Base-by-base conservation (phyloP, 2,329 filamentous ascomycete species). In the Calonectria hongkongensis region DNA sequence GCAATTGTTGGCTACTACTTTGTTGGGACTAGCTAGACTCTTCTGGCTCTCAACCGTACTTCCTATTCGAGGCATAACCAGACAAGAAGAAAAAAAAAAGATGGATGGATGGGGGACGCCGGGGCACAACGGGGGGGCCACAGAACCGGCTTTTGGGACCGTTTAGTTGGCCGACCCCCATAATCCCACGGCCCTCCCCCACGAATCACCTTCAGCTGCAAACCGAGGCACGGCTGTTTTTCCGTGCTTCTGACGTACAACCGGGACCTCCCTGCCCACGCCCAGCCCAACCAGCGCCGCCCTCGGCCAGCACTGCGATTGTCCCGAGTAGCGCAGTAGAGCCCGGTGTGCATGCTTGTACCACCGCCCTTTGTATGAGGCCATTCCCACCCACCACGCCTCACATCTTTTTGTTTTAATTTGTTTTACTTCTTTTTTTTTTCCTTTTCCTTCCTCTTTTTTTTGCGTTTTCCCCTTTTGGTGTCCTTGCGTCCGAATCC, bases 271-370 rank as follows among this genome's bases (percentile, higher is more conserved):
- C 76, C 68, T 76, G 72, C 72, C 72, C 65, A 56, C 73, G 70
- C 68, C 54, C 70, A 36, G 75, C 70, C 51, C 36, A 47, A 27
- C 28, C 51, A 41, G 41, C 54, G 54, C 69, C 64, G 56, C 41
- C 70, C 76, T 79, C 78, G 78, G 78, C 70, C 78, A 79, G 54
- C 64, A 72, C 76, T 75, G 78, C 78, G 78, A 79, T 12, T 76
- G 39, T 36, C 39, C 54, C 64, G 64, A 70, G 71, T 73, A 58
- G 36, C 21, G 54, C 47, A 21, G 30, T 39, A 67, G 33, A 27
- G 28, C 2, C 25, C 28, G 8, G 39, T 21, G 21, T 21, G 41
- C 39, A 27, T 68, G 30, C 68, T 70, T 70, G 12, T 66, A 58
- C 51, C 36, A 50, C 70, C 58, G 47, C 58, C 48, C 48, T 51